phyloP scores from a whole-genome alignment of 2,329 filamentous ascomycete genomes.

The Coniochaeta sp. region DNA sequence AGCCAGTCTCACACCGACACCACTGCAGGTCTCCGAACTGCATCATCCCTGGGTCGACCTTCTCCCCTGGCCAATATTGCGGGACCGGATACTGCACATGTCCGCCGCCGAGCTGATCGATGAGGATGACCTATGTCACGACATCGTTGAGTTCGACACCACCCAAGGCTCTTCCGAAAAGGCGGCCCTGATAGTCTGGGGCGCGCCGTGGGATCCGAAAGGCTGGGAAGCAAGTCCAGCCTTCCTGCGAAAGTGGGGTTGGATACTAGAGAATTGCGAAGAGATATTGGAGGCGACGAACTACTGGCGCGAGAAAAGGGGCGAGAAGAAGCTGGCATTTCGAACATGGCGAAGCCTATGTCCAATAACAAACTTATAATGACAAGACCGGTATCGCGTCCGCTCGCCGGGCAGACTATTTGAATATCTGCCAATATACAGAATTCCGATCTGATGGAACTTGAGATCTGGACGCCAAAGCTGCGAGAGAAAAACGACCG shows the following conservation, averaged over 20 bases:
- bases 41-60: not conserved
- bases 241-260: constrained; percentile 38
- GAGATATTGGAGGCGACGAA: constrained; percentile 29
- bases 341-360: no score
- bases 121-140: not conserved
- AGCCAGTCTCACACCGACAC: not conserved
- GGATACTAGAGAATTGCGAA: constrained; percentile 26
- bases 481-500: no score
- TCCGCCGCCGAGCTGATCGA: not conserved
- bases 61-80: not conserved
- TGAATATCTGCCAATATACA: no score
- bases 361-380: no score
- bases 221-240: constrained; percentile 39
- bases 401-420: no score
- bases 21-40: not conserved
- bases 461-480: no score
- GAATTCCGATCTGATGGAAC: no score
- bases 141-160: not conserved
- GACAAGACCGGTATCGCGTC: no score
- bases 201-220: constrained; percentile 31
- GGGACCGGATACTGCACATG: not conserved
- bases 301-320: constrained; percentile 19
- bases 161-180: not conserved
- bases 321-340: not conserved
- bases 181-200: constrained; percentile 32